phyloP scores from a whole-genome alignment of 371 early-diverging fungal species.

The Batrachochytrium dendrobatidis region DNA sequence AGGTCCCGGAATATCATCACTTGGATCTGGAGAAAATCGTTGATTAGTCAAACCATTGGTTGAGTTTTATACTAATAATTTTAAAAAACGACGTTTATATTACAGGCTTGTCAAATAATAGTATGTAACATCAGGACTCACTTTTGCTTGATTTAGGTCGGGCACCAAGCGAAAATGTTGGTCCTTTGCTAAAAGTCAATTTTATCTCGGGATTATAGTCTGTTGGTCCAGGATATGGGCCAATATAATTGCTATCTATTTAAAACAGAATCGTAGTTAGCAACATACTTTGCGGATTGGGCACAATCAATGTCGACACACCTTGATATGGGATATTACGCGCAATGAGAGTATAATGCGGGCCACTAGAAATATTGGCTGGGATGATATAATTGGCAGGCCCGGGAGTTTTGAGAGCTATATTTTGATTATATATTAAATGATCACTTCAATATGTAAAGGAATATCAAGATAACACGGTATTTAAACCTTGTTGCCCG shows the following conservation, averaged over 20 bases:
- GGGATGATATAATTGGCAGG: constrained; percentile 45
- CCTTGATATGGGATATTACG: constrained; percentile 22
- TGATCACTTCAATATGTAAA: neutral
- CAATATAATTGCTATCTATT: constrained; percentile 15
- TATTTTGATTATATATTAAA: neutral
- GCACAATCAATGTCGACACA: neutral
- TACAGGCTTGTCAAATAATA: neutral
- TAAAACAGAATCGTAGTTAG: neutral
- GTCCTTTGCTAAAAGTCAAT: constrained; percentile 15
- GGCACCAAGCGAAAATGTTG: constrained; percentile 21
- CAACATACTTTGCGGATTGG: constrained; percentile 8
- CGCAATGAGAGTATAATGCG: constrained; percentile 29
- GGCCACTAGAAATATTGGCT: constrained; percentile 28
- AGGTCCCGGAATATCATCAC: constrained; percentile 30
- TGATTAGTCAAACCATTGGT: too few species aligned
- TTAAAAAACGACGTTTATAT: neutral
- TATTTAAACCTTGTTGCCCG: neutral
- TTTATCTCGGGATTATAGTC: constrained; percentile 24
- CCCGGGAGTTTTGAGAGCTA: constrained; percentile 35
- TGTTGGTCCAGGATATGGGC: constrained; percentile 30
- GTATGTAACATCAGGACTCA: neutral
- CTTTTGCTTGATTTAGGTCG: neutral
- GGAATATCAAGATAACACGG: neutral
- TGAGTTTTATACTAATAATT: neutral
- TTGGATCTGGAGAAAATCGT: too few species aligned